Conservation (phyloP, 2,329 filamentous ascomycete genomes). For the Fusarium brevicatenulatum region DNA sequence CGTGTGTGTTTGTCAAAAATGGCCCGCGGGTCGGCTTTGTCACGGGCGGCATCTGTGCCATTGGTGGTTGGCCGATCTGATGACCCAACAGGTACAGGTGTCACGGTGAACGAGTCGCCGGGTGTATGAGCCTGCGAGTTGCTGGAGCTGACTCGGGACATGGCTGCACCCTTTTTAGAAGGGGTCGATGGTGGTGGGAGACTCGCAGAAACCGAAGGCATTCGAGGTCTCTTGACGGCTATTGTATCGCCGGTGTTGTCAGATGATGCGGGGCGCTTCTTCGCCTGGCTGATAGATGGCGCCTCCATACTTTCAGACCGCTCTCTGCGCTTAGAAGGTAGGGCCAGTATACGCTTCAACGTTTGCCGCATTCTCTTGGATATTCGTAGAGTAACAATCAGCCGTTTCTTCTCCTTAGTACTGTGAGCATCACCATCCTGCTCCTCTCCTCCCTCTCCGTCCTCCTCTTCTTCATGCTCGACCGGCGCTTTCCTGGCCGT, state of each 20-base stretch:
- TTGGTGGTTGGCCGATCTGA: constrained; percentile 45
- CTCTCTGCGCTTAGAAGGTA: constrained; percentile 51
- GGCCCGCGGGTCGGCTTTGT: constrained; percentile 41
- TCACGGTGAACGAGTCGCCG: constrained; percentile 53
- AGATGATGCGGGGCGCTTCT: constrained; percentile 59
- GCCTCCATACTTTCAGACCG: constrained; percentile 55
- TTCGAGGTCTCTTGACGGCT: constrained; percentile 55
- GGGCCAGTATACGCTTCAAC: constrained; percentile 58
- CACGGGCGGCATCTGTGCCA: constrained; percentile 46
- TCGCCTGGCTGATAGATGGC: constrained; percentile 48
- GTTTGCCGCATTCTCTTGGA: constrained; percentile 58
- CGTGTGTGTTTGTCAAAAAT: constrained; percentile 51
- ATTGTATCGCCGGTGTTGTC: constrained; percentile 51
- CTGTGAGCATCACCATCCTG: constrained; percentile 49
- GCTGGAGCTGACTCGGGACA: constrained; percentile 64
- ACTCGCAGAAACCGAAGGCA: constrained; percentile 52
- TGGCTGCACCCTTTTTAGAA: constrained; percentile 60
- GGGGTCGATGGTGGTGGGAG: constrained; percentile 60
- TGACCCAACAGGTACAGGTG: constrained; percentile 43
- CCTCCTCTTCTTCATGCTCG: constrained; percentile 48
- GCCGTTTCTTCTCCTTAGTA: constrained; percentile 38
- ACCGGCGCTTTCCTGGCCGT: constrained; percentile 43
- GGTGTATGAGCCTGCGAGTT: constrained; percentile 65
- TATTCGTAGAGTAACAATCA: constrained; percentile 60
- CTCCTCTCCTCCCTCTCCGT: constrained; percentile 46